Base-by-base conservation (phyloP, 2,329 filamentous ascomycete genomes). In the Colletotrichum sidae region DNA sequence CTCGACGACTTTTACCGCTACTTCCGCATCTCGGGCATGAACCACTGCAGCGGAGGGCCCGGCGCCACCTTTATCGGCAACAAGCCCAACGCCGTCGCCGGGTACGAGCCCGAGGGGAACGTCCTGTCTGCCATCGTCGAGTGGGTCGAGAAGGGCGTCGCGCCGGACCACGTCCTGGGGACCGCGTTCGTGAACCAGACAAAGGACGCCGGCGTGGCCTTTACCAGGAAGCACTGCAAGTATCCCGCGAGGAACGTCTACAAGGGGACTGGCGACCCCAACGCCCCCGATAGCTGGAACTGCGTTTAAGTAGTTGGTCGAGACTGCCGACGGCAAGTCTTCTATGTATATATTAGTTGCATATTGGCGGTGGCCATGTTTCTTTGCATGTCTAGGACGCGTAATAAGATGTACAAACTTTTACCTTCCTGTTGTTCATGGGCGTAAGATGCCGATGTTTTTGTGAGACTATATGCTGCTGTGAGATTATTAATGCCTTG, bases 1-100 rank as follows among this genome's bases (percentile, higher is more conserved):
- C 72, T 84, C 4, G 80, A 72, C 12, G 67, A 71, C 7, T 79
- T 75, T 46, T 79, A 76, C 47, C 70, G 74, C 2, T 69, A 74
- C 46, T 79, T 76, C 33, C 63, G 73, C 11, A 72, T 73, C 17
- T 73, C 78, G 0, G 77, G 76, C 0, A 45, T 78, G n/a, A 66
- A 60, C 0, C 77, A 79, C 64, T 79, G 76, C 60, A 45, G 51
- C 7, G 72, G 73, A 8, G 76, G 76, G 6, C n/a, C 49, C 7
- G 74, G 74, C 3, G 69, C 63, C 1, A 74, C 58, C 37, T 69
- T 69, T 25, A 70, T 77, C 11, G 74, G 76, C 6, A 73, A 79
- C 37, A 55, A 56, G 6, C 62, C 52, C 1, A 46, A 67, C 3
- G 55, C 69, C 4, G 56, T 71, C 1, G 70, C 72, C 11, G 72